Evolutionary conservation across 129 eudicot species (phyloP).

Genomic region (carrot (Daucus carota)): DH1_v3.0 NC_030383.2:44886001-44886500

Average conservation of each 20-base stretch:
- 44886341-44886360: constrained; percentile 55
- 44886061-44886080: not conserved
- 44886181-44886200: no score
- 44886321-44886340: not conserved
- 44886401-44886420: constrained; percentile 95
- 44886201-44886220: not conserved
- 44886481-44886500: constrained; percentile 14
- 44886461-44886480: not conserved
- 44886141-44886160: no score
- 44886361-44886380: constrained; percentile 76
- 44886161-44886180: no score
- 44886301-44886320: not conserved
- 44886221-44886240: not conserved
- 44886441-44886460: constrained; percentile 5
- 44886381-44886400: constrained; percentile 71
- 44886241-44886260: not conserved
- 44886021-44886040: not conserved
- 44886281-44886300: not conserved
- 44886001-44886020: not conserved
- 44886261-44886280: not conserved
- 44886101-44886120: no score
- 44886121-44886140: no score
- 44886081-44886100: no score
- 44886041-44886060: not conserved
- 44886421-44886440: constrained; percentile 37